Conservation (phyloP, 129 eudicot genomes). For the Deinandra increscens region DNA sequence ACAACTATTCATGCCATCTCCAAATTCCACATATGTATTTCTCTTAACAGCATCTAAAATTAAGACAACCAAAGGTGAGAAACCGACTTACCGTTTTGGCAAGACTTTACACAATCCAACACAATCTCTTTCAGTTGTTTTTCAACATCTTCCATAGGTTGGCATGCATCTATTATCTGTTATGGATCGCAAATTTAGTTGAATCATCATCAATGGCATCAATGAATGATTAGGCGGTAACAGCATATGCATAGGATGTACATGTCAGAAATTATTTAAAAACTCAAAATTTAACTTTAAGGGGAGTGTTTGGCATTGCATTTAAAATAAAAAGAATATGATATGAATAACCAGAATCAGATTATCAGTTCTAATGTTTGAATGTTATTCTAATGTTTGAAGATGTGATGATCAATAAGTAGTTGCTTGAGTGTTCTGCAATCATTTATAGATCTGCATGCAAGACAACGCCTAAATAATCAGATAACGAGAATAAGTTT, state of each 20-base stretch:
- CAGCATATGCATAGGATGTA: background rate
- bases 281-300: background rate
- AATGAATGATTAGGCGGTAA: background rate
- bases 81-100: conserved; percentile 64
- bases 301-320: background rate
- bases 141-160: conserved; percentile 69
- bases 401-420: background rate
- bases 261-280: background rate
- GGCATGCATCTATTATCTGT: conserved; percentile 77
- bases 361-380: background rate
- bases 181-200: conserved; percentile 1
- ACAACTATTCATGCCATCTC: conserved; percentile 9
- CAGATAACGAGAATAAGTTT: no score
- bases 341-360: background rate
- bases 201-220: conserved; percentile 12
- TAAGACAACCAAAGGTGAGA: conserved; percentile 58
- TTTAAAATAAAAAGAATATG: background rate
- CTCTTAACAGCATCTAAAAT: conserved; percentile 3
- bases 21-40: background rate
- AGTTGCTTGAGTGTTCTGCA: background rate
- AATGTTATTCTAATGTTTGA: background rate
- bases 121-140: conserved; percentile 56
- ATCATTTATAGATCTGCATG: background rate
- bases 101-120: conserved; percentile 49
- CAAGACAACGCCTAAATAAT: background rate